Percentiles rank a stretch among this genome's conserved stretches.
These are phyloP conservation scores for Syzygium syzygioides DNA, from an alignment of 441 rosid genomes.

Conservation along the genomic window DNA sequence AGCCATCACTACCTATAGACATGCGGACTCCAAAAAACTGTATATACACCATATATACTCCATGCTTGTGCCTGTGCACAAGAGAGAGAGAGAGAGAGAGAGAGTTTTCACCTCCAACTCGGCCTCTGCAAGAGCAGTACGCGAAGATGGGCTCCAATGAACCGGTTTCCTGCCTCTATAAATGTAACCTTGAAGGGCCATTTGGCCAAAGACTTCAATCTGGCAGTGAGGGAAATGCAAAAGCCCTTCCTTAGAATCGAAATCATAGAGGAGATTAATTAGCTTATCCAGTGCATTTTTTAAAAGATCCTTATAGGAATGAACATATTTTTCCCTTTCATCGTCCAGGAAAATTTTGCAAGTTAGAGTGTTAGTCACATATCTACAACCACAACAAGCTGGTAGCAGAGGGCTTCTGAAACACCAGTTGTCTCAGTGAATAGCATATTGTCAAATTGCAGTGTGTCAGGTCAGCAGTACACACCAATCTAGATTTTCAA, in stretches of 20 bases:
- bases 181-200: conserved; percentile 84
- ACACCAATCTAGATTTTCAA: neutral
- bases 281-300: neutral
- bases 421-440: neutral
- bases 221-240: conserved; percentile 13
- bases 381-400: neutral
- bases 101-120: conserved; percentile 76
- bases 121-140: conserved; percentile 99
- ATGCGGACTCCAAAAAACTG: neutral
- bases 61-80: neutral
- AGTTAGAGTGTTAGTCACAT: neutral
- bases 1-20: neutral
- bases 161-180: conserved; percentile 97
- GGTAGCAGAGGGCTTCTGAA: neutral
- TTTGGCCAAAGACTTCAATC: conserved; percentile 93
- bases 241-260: neutral
- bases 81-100: neutral
- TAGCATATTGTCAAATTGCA: neutral
- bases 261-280: neutral
- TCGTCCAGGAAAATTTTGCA: neutral
- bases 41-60: neutral
- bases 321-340: neutral
- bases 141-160: conserved; percentile 98
- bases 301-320: neutral
- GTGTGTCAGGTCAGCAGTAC: neutral